Percentiles rank a stretch among this genome's conserved stretches.
These are phyloP conservation scores for Phylloporus rhodoxanthus DNA, from an alignment of 768 basidiomycete genomes.

Conservation along the genomic window DNA sequence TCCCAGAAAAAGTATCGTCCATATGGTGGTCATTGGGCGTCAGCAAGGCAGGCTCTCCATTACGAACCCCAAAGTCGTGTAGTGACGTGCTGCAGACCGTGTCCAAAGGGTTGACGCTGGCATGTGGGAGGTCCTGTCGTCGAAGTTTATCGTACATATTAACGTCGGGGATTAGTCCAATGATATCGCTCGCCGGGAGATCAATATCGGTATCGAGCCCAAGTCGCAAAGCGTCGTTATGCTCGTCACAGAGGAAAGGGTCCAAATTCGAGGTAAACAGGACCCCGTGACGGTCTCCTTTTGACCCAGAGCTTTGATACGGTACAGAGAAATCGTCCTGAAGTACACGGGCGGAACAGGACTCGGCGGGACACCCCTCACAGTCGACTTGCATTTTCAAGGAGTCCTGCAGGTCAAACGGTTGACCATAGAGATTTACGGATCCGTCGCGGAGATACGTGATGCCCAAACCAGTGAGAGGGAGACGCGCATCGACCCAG, in stretches of 20 bases:
- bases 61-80: background rate
- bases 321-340: background rate
- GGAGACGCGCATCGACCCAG: conserved; percentile 10
- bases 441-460: conserved; percentile 4
- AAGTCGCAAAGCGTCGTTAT: background rate
- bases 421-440: background rate
- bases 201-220: conserved; percentile 10
- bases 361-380: background rate
- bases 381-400: conserved; percentile 6
- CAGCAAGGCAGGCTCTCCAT: background rate
- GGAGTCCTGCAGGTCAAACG: background rate
- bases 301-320: background rate
- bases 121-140: conserved; percentile 10
- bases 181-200: conserved; percentile 2
- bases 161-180: conserved; percentile 30
- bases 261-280: background rate
- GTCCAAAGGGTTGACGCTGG: conserved; percentile 38
- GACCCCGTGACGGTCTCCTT: background rate
- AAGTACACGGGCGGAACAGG: background rate
- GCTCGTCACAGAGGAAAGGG: background rate
- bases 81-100: conserved; percentile 22
- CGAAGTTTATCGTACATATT: conserved; percentile 31
- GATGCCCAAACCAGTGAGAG: conserved; percentile 28
- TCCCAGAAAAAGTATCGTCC: background rate
- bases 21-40: background rate